phyloP scores from a whole-genome alignment of 306 rosid species.

The Senna tora region DNA sequence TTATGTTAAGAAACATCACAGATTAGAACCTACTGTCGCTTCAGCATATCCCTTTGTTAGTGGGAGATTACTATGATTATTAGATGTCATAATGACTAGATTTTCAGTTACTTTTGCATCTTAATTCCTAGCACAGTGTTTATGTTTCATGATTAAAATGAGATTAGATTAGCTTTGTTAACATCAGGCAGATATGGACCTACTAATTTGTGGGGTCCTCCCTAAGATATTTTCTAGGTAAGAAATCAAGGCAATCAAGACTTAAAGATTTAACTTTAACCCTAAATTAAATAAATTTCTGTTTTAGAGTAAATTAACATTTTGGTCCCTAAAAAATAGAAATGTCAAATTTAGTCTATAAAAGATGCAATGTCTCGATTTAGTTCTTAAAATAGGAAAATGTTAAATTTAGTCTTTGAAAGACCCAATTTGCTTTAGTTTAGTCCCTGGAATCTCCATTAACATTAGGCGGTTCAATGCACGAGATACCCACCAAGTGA shows the following conservation, averaged over 20 bases:
- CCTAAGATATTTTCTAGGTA: slow-evolving; percentile 49
- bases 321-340: too few species aligned
- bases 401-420: too few species aligned
- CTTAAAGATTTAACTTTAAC: slow-evolving; percentile 38
- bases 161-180: slow-evolving; percentile 65
- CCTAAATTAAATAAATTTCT: slow-evolving; percentile 29
- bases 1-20: slow-evolving; percentile 2
- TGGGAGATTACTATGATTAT: slow-evolving; percentile 49
- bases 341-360: too few species aligned
- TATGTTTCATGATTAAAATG: slow-evolving; percentile 56
- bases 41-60: slow-evolving; percentile 6
- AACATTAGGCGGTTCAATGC: too few species aligned
- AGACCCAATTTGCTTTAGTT: too few species aligned
- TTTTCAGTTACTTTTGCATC: slow-evolving; percentile 60
- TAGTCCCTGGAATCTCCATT: too few species aligned
- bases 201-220: slow-evolving; percentile 46
- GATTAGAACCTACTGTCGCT: slow-evolving; percentile 43
- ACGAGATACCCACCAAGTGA: too few species aligned
- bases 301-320: too few species aligned
- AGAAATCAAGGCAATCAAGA: slow-evolving; percentile 53
- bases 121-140: slow-evolving; percentile 56
- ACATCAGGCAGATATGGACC: slow-evolving; percentile 80
- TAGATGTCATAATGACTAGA: slow-evolving; percentile 58
- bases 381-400: too few species aligned
- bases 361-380: too few species aligned